Conservation (phyloP, 2,329 filamentous ascomycete species). For the Xylariaceae sp. region DNA sequence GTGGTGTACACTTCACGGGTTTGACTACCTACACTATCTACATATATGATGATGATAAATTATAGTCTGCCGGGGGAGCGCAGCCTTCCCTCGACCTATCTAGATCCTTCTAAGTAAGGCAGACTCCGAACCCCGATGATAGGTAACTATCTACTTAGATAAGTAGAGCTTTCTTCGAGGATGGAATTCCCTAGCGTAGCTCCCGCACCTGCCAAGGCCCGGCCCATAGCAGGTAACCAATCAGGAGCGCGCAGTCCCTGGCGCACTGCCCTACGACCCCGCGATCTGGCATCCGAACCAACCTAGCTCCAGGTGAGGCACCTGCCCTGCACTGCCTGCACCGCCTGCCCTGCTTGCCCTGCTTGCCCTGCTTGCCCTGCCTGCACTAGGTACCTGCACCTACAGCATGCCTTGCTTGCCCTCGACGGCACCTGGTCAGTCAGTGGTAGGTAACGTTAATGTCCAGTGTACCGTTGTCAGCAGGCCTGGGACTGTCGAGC, state of each 20-base stretch:
- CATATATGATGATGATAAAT: too few species aligned
- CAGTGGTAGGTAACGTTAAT: too few species aligned
- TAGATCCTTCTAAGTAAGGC: too few species aligned
- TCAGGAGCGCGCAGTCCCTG: neutral
- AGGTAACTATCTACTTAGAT: too few species aligned
- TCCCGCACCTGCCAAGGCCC: neutral
- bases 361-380: neutral
- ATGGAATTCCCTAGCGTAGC: neutral
- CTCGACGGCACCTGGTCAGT: neutral
- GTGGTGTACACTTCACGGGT: too few species aligned
- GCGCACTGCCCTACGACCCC: neutral
- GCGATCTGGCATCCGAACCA: neutral
- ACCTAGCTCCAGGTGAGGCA: neutral
- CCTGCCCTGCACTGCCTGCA: neutral
- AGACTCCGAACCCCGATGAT: too few species aligned
- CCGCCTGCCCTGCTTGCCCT: neutral
- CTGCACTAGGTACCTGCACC: neutral
- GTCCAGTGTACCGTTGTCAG: too few species aligned
- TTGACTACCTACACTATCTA: too few species aligned
- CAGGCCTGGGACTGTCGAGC: too few species aligned
- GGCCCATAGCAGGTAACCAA: neutral
- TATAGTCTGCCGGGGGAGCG: too few species aligned
- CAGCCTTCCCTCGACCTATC: too few species aligned
- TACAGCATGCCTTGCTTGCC: neutral
- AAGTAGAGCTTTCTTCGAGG: too few species aligned